These are phyloP conservation scores for Amanita thiersii DNA, from an alignment of 768 basidiomycete species.

Conservation along the genomic window DNA sequence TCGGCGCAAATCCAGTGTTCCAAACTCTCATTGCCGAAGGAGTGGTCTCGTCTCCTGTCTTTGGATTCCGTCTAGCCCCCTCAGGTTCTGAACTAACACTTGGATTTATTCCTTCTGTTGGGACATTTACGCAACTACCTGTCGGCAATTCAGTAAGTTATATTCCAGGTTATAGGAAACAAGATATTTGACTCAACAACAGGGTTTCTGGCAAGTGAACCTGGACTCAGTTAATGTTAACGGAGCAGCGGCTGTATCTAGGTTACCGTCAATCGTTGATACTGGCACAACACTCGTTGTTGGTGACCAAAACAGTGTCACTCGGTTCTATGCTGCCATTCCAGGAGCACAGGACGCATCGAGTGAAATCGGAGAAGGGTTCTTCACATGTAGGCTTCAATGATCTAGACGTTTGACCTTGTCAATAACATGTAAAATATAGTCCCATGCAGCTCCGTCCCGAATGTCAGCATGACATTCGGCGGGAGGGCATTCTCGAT, in stretches of 20 bases:
- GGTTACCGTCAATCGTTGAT: slow-evolving; percentile 24
- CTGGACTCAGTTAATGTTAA: slow-evolving; percentile 21
- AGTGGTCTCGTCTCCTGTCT: slow-evolving; percentile 20
- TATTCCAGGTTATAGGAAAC: neutral
- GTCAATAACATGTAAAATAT: neutral
- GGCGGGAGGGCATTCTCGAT: slow-evolving; percentile 32
- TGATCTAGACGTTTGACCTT: neutral
- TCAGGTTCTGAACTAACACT: slow-evolving; percentile 34
- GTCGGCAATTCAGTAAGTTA: neutral
- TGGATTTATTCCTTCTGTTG: slow-evolving; percentile 38
- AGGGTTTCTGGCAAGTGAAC: slow-evolving; percentile 26
- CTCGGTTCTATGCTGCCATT: slow-evolving; percentile 21
- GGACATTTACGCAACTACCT: slow-evolving; percentile 23
- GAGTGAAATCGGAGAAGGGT: slow-evolving; percentile 17
- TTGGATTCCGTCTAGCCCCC: slow-evolving; percentile 32
- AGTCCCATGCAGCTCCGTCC: slow-evolving; percentile 22
- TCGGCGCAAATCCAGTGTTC: slow-evolving; percentile 22
- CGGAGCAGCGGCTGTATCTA: slow-evolving; percentile 12
- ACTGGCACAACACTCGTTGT: slow-evolving; percentile 34
- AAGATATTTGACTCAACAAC: neutral
- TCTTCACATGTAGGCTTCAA: slow-evolving; percentile 19
- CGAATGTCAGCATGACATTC: slow-evolving; percentile 27
- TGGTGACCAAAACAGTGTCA: slow-evolving; percentile 21
- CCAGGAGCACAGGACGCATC: slow-evolving; percentile 22
- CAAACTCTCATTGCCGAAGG: slow-evolving; percentile 27